These are phyloP conservation scores for Leccinum boreale DNA, from an alignment of 768 basidiomycete species.

Conservation along the genomic window DNA sequence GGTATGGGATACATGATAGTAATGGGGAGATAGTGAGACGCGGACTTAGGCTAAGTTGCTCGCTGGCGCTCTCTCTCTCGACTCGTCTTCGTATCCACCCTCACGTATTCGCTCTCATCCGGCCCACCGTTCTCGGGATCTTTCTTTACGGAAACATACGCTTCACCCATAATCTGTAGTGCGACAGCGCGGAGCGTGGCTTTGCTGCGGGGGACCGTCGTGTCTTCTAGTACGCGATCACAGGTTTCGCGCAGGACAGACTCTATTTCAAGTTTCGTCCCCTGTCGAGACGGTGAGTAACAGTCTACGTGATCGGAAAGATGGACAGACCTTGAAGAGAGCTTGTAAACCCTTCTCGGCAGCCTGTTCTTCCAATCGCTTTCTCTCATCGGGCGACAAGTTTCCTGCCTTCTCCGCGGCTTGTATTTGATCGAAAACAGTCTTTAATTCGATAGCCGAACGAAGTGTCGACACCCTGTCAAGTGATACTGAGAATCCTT, in stretches of 20 bases:
- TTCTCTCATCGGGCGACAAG: constrained; percentile 73
- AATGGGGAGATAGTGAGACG: not conserved
- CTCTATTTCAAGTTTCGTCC: constrained; percentile 88
- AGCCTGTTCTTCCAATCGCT: constrained; percentile 83
- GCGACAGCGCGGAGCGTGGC: constrained; percentile 74
- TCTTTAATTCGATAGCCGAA: constrained; percentile 84
- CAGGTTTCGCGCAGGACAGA: constrained; percentile 87
- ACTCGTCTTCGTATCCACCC: constrained; percentile 72
- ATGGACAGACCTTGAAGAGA: constrained; percentile 71
- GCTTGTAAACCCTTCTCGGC: constrained; percentile 92
- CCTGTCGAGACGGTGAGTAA: constrained; percentile 39
- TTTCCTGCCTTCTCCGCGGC: constrained; percentile 86
- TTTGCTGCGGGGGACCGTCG: constrained; percentile 50
- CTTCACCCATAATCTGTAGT: constrained; percentile 80
- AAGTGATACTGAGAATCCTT: constrained; percentile 3
- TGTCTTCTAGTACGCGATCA: constrained; percentile 70
- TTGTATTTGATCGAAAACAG: constrained; percentile 88
- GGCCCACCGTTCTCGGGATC: constrained; percentile 39
- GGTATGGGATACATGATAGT: constrained; percentile 7
- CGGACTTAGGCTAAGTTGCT: constrained; percentile 6
- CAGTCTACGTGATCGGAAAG: not conserved
- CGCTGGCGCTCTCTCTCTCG: constrained; percentile 41
- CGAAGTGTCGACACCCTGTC: constrained; percentile 77
- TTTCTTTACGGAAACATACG: constrained; percentile 68
- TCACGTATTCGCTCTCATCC: constrained; percentile 79